Conservation (phyloP, 2,329 filamentous ascomycete species). For the Colletotrichum liaoningense region DNA sequence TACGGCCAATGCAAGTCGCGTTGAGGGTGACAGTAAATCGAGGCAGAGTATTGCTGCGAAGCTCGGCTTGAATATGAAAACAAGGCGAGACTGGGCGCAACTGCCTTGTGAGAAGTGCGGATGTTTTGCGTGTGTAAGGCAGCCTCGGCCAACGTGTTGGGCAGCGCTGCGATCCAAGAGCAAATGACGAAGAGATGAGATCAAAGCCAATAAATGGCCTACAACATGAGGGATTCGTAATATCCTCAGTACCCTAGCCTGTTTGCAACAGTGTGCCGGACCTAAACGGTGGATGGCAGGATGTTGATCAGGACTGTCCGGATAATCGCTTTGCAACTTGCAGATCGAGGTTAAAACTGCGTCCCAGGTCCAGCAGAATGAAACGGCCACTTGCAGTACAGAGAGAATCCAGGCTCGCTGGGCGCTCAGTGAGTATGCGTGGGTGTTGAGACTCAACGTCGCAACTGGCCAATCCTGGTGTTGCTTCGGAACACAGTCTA, state of each 20-base stretch:
- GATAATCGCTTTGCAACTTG: not conserved
- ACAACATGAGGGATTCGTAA: not conserved
- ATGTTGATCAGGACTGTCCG: not conserved
- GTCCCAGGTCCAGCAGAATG: not conserved
- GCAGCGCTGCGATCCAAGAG: slow-evolving; percentile 22
- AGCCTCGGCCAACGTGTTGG: slow-evolving; percentile 26
- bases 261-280: not conserved
- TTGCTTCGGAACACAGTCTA: not conserved
- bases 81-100: slow-evolving; percentile 9
- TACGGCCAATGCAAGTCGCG: slow-evolving; percentile 9
- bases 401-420: not conserved
- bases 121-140: slow-evolving; percentile 19
- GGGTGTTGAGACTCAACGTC: not conserved
- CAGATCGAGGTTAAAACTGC: not conserved
- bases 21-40: slow-evolving; percentile 17
- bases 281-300: not conserved
- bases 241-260: slow-evolving; percentile 12
- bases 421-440: not conserved
- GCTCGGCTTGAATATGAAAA: slow-evolving; percentile 4
- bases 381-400: not conserved
- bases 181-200: slow-evolving; percentile 1
- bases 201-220: not conserved
- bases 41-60: slow-evolving; percentile 6
- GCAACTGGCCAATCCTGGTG: not conserved
- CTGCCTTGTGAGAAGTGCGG: not conserved